phyloP scores from a whole-genome alignment of 2,329 filamentous ascomycete genomes.

The Fusarium dlaminii region DNA sequence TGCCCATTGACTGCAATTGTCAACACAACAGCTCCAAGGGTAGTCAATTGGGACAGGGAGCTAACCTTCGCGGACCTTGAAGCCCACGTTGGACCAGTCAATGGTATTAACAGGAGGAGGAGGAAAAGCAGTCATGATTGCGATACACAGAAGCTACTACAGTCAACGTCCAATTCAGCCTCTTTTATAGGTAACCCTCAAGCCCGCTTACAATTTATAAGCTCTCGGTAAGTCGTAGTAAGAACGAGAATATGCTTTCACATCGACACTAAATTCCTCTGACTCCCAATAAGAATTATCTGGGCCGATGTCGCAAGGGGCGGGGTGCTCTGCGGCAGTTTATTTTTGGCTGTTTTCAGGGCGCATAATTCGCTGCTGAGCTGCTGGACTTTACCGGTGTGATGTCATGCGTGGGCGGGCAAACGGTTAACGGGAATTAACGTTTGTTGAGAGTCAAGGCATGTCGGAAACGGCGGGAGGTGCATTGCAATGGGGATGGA shows the following conservation, averaged over 20 bases:
- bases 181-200: not conserved
- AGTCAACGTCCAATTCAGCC: not conserved
- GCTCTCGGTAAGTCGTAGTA: conserved; percentile 1
- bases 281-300: conserved; percentile 6
- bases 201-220: conserved; percentile 11
- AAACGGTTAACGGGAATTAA: conserved; percentile 3
- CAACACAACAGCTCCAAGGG: not conserved
- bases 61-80: conserved; percentile 86
- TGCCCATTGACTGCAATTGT: conserved; percentile 81
- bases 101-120: conserved; percentile 82
- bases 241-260: conserved; percentile 1
- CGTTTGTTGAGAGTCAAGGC: not conserved
- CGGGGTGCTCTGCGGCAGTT: conserved; percentile 25
- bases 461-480: not conserved
- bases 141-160: not conserved
- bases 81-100: conserved; percentile 94
- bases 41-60: not conserved
- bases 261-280: not conserved
- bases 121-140: conserved; percentile 69
- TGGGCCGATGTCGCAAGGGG: conserved; percentile 39
- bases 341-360: conserved; percentile 12
- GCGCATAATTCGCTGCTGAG: conserved; percentile 28
- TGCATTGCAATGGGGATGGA: not conserved
- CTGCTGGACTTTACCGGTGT: not conserved
- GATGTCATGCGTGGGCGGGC: conserved; percentile 27